A percentile compares a stretch with the other conserved stretches of the same genome.
Conservation (phyloP, 2,329 filamentous ascomycete genomes). For the Talaromyces islandicus region DNA sequence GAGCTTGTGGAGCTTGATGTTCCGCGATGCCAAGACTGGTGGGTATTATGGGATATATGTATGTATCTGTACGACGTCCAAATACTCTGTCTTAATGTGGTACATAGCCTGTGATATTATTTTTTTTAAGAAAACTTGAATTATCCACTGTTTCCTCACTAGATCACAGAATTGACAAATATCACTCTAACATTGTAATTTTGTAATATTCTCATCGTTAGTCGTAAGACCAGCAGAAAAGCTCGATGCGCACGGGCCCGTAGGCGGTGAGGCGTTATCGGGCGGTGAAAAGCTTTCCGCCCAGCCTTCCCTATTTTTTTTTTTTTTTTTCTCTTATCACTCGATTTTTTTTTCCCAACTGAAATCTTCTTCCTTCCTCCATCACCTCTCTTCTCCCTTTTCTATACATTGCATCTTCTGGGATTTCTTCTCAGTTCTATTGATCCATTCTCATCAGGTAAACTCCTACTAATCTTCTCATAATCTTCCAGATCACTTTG, state of each 20-base stretch:
- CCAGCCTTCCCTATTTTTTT: conserved; percentile 4
- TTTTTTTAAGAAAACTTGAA: background rate
- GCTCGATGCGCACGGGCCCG: background rate
- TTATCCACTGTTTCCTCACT: background rate
- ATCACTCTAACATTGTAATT: too few relatives aligned
- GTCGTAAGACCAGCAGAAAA: background rate
- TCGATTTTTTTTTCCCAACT: background rate
- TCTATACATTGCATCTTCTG: background rate
- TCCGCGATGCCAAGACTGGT: background rate
- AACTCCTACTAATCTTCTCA: background rate
- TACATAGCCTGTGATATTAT: background rate
- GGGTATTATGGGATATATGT: background rate
- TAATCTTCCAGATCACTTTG: conserved; percentile 11
- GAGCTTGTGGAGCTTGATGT: background rate
- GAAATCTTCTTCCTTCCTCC: background rate
- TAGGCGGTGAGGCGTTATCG: conserved; percentile 11
- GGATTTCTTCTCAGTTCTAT: background rate
- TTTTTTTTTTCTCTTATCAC: background rate
- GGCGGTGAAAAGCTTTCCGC: conserved; percentile 9
- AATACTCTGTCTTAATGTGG: background rate
- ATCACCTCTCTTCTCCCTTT: background rate
- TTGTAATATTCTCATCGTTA: background rate
- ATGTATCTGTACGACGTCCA: background rate
- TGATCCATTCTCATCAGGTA: background rate
- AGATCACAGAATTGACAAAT: background rate